Evolutionary conservation across 257 asterid genomes (phyloP), one percentile per base, ranked within the genome.

Genomic region (Cinchona pubescens): DNA sequence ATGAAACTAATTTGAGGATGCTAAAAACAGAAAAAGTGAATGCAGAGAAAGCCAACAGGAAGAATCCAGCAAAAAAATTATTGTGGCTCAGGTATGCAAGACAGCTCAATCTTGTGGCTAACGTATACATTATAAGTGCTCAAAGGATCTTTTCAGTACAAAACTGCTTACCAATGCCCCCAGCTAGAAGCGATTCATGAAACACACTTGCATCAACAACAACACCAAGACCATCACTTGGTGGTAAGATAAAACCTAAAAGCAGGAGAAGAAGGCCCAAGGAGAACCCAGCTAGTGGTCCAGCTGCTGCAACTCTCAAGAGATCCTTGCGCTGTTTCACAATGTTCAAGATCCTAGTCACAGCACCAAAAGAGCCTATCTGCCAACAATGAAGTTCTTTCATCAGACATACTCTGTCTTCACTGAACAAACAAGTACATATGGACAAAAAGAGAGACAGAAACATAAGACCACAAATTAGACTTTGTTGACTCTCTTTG

Each of bases 361-460:
- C 92, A 23, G 94, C 83, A 77, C 99, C 99, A 80, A 83, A 94
- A 55, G 96, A 94, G 76, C 99, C 99, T 86, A 94, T 90, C 99
- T 94, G 98, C 87, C 92, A 84, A 76, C 82, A 83, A 65, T 84
- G 42, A 66, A 86, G 78, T 1, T 51, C 59, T 19, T 79, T 79
- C 86, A 74, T 90, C 73, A 88, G 88, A 79, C 71, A 71, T 63
- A 12, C 67, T 34, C 38, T 45, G 69, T 23, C 27, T 42, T 16
- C 23, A 40, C 5, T 55, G 19, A 13, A 37, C 32, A 42, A 30
- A 79, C 15, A 76, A 29, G 12, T 53, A 30, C 3, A 67, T 53
- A 37, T 45, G 59, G 59, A 51, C 11, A 23, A 21, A 51, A 51
- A 21, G 30, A 34, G 40, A 42, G 58, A 61, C 32, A 21, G 32